Conservation (phyloP, 441 rosid species). For the Mallotus repandus region DNA sequence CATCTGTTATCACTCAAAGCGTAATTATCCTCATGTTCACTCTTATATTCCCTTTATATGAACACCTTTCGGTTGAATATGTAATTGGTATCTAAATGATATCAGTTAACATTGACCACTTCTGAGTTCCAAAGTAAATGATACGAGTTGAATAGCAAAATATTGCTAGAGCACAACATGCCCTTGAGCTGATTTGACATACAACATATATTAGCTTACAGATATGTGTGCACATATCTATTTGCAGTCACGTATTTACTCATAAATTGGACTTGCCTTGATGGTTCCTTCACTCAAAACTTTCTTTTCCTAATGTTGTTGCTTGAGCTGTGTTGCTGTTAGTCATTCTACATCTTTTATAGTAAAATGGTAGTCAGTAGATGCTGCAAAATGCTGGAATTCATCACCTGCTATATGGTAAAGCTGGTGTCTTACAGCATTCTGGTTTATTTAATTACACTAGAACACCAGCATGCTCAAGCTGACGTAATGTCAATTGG, state of each 20-base stretch:
- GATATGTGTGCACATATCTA: too few species aligned
- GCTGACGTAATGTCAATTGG: neutral
- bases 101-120: neutral
- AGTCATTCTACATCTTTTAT: neutral
- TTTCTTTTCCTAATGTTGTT: neutral
- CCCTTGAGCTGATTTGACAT: neutral
- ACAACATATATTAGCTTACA: neutral
- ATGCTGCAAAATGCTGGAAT: neutral
- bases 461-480: neutral
- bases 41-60: neutral
- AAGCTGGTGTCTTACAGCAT: neutral
- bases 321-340: neutral
- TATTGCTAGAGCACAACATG: neutral
- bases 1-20: conserved; percentile 73
- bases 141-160: neutral
- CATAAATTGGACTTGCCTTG: too few species aligned
- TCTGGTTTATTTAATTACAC: neutral
- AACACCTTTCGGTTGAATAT: neutral
- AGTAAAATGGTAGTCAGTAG: neutral
- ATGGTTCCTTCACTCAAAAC: too few species aligned
- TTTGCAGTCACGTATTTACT: too few species aligned
- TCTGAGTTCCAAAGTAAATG: neutral
- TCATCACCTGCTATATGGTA: neutral
- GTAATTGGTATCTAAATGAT: neutral
- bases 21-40: conserved; percentile 41